These are phyloP conservation scores for Kwoniella mangroviensis DNA, from an alignment of 768 basidiomycete genomes.

Conservation along the genomic window DNA sequence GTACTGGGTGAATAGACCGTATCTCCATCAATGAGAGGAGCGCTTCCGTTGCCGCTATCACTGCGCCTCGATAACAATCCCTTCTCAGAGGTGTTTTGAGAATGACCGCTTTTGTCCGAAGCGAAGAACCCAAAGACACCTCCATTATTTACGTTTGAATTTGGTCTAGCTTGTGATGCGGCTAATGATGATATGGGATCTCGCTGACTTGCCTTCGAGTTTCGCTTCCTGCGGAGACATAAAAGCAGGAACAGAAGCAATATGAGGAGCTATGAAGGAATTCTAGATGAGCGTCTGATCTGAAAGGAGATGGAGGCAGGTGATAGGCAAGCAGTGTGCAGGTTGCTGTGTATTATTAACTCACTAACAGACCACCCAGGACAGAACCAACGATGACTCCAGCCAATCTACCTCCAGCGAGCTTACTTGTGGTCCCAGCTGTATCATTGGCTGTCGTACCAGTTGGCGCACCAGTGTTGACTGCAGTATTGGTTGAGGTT, in stretches of 20 bases:
- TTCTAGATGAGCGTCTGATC: not conserved
- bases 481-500: constrained; percentile 13
- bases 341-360: constrained; percentile 9
- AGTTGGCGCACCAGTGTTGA: constrained; percentile 17
- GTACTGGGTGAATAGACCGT: constrained; percentile 37
- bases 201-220: constrained; percentile 15
- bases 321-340: not conserved
- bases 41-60: constrained; percentile 16
- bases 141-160: constrained; percentile 3
- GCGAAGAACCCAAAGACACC: constrained; percentile 37
- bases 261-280: constrained; percentile 18
- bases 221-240: constrained; percentile 24
- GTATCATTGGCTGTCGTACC: constrained; percentile 18
- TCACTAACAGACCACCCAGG: constrained; percentile 50
- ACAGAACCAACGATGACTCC: constrained; percentile 53
- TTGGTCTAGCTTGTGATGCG: constrained; percentile 19
- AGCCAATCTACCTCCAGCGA: constrained; percentile 48
- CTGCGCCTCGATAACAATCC: constrained; percentile 33
- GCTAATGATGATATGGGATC: constrained; percentile 38
- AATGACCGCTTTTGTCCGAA: constrained; percentile 3
- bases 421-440: constrained; percentile 13
- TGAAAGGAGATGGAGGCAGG: not conserved
- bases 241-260: constrained; percentile 37
- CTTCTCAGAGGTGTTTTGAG: constrained; percentile 41
- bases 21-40: constrained; percentile 47